These are phyloP conservation scores for Mycena rebaudengoi DNA, from an alignment of 768 basidiomycete species.

Conservation along the genomic window DNA sequence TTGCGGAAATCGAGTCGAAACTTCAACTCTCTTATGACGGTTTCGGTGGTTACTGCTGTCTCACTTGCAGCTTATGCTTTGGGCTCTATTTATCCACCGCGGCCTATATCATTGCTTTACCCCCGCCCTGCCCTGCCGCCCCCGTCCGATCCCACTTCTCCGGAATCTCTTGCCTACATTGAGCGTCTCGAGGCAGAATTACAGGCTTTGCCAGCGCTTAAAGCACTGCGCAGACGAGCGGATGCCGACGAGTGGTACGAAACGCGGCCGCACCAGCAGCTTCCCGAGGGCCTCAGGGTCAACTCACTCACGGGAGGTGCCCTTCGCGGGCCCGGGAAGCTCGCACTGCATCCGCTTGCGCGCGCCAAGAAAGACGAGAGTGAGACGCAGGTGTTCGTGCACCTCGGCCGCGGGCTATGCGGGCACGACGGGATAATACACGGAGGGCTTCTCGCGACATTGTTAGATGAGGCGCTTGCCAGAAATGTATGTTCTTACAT, in stretches of 20 bases:
- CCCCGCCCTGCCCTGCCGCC: slow-evolving; percentile 82
- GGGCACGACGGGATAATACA: slow-evolving; percentile 95
- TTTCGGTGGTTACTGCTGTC: too few species aligned
- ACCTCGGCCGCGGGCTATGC: slow-evolving; percentile 86
- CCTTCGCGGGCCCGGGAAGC: slow-evolving; percentile 85
- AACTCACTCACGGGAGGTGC: slow-evolving; percentile 88
- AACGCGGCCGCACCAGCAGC: slow-evolving; percentile 74
- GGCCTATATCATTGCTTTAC: slow-evolving; percentile 69
- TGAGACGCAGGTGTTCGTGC: slow-evolving; percentile 74
- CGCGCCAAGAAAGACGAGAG: slow-evolving; percentile 77
- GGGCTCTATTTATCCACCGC: slow-evolving; percentile 78
- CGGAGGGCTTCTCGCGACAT: slow-evolving; percentile 88
- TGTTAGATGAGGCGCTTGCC: slow-evolving; percentile 86
- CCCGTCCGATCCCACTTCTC: slow-evolving; percentile 57
- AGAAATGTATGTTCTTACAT: slow-evolving; percentile 83
- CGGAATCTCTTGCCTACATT: slow-evolving; percentile 64
- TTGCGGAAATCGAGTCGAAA: too few species aligned
- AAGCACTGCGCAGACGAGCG: slow-evolving; percentile 51
- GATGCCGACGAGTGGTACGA: slow-evolving; percentile 77
- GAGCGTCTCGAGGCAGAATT: slow-evolving; percentile 70
- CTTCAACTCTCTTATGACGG: too few species aligned
- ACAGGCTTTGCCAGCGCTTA: slow-evolving; percentile 68
- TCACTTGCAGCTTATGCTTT: slow-evolving; percentile 52
- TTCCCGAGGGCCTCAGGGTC: slow-evolving; percentile 76
- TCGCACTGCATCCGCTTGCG: slow-evolving; percentile 82